Evolutionary conservation across 805 yeast genomes (phyloP), one percentile per base, ranked within the genome.

Genomic region (Kluyveromyces wickerhamii): DNA sequence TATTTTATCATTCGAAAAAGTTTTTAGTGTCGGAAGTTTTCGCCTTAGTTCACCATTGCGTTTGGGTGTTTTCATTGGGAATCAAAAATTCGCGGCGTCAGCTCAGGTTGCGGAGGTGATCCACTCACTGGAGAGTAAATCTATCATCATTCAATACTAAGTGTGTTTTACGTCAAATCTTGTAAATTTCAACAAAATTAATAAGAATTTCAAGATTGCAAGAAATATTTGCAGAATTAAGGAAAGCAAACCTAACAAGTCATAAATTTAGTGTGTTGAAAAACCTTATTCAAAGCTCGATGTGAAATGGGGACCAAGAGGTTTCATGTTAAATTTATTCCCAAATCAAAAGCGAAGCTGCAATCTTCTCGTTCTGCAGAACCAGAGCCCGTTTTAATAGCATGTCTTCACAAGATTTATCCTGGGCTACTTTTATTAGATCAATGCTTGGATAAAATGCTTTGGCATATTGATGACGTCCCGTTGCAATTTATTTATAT

Each of bases 1-100:
- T 39, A 39, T 72, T 69, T 16, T 67, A 60, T 45, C 63, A 59
- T 33, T 66, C 53, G 51, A 70, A 60, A 47, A 34, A 6, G 39
- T 30, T 37, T 57, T 57, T 3, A 54, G 33, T 3, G 58, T 43
- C 2, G 60, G 55, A 19, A 41, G 47, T 32, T 43, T 47, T 27
- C 35, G 38, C 7, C 48, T 20, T 12, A 44, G 23, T 22, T 39
- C 40, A 6, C 35, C 17, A 5, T 33, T 28, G 10, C n/a, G n/a
- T n/a, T n/a, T n/a, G n/a, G n/a, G n/a, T n/a, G n/a, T n/a, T n/a
- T n/a, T n/a, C n/a, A n/a, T n/a, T n/a, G n/a, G n/a, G n/a, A n/a
- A n/a, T n/a, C n/a, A n/a, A n/a, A n/a, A n/a, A n/a, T n/a, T n/a
- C n/a, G n/a, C n/a, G n/a, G n/a, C n/a, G n/a, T n/a, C n/a, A n/a